Base-by-base conservation (phyloP, 148 eudicot species). In the Selenicereus undatus region DNA sequence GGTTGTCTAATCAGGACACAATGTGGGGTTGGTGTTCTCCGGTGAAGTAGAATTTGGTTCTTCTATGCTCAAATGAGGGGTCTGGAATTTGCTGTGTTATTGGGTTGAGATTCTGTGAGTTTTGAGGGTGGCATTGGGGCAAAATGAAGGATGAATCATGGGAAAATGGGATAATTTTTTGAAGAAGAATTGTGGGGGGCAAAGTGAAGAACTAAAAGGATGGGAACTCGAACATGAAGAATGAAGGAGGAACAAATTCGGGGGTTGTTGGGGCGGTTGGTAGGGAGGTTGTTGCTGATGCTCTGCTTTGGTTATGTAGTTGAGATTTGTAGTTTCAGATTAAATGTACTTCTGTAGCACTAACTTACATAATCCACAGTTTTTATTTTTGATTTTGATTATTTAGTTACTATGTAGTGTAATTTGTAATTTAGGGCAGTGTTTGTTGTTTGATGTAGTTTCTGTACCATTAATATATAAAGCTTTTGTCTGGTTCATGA, bases 361-460 rank as follows among this genome's bases (percentile, higher is more conserved):
- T 79, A 79, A 79, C 82, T 79, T 60, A 76, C 54, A 69, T 83
- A 71, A 80, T 58, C 80, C 52, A 74, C 39, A 76, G 80, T 62
- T 76, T 27, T 29, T 76, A 56, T 62, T 69, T 27, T 66, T 66
- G 4, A 27, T 66, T 66, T 66, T 66, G 24, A 62, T 66, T 66
- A 66, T 66, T 66, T n/a, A n/a, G n/a, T n/a, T 43, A 76, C 81
- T 29, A 36, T 69, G 65, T 30, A 51, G 27, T 77, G 80, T 66
- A 76, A 48, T 84, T 50, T 84, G 86, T 84, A 84, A 80, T 77
- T 20, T 62, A 77, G 82, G 36, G 43, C 35, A 35, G 29, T 80
- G 54, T 80, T 83, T 79, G 86, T 79, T 80, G 85, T 76, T 66
- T 80, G 77, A 71, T 79, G 64, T 70, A 65, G 17, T 27, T 39